A percentile compares a stretch with the other conserved stretches of the same genome.
These are phyloP conservation scores for Annona squamosa DNA, from an alignment of 164 flowering plant genomes.

Conservation along the genomic window DNA sequence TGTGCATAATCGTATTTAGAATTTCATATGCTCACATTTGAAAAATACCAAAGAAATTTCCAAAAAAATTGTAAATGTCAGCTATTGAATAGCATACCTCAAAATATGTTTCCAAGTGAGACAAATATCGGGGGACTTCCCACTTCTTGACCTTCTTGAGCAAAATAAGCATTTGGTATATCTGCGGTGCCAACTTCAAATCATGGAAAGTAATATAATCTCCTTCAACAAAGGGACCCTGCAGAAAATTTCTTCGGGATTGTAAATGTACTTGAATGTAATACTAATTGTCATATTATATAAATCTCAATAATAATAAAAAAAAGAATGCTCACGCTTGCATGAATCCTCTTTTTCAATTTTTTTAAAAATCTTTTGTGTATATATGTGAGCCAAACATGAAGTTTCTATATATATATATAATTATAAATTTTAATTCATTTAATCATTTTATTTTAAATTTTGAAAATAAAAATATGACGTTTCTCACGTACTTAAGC, in stretches of 20 bases:
- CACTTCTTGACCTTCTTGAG: not conserved
- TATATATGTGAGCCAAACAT: not conserved
- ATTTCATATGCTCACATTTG: not conserved
- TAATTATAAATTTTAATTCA: too few species aligned
- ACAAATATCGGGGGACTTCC: not conserved
- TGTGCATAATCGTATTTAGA: not conserved
- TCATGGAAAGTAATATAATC: not conserved
- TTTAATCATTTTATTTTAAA: too few species aligned
- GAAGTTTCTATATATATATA: not conserved
- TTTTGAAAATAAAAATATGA: too few species aligned
- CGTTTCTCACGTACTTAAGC: not conserved
- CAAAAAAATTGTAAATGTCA: not conserved
- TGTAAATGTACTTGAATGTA: not conserved
- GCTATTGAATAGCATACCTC: not conserved
- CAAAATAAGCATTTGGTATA: not conserved
- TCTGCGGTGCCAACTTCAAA: not conserved
- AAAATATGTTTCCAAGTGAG: too few species aligned
- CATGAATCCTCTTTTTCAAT: too few species aligned
- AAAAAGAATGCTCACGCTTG: too few species aligned
- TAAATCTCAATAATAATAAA: not conserved
- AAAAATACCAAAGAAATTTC: not conserved
- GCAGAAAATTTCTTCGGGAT: not conserved
- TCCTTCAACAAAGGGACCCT: not conserved
- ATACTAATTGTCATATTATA: too few species aligned
- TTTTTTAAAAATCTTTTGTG: too few species aligned